Conservation (phyloP, 495 filamentous ascomycete species). For the Aspergillus mulundensis region DNA sequence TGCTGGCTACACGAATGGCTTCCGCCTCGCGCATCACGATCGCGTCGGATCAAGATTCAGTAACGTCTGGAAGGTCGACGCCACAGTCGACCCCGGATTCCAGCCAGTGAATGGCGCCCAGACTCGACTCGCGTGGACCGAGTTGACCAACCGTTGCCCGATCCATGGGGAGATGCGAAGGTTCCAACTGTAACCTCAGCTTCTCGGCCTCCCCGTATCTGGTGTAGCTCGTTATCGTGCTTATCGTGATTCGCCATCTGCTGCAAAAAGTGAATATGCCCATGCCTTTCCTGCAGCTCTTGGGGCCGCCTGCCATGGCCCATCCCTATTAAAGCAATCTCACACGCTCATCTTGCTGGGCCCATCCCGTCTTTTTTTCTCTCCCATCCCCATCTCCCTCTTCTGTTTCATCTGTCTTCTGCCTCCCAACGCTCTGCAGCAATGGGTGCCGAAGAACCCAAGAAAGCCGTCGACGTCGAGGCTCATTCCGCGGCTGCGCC, state of each 20-base stretch:
- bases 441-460: conserved; percentile 2
- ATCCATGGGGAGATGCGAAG: conserved; percentile 2
- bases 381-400: background rate
- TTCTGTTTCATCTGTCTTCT: background rate
- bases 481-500: background rate
- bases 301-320: background rate
- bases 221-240: background rate
- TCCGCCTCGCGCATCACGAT: background rate
- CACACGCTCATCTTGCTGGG: conserved; percentile 2
- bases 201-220: conserved; percentile 6
- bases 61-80: background rate
- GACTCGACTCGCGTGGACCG: background rate
- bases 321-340: conserved; percentile 6
- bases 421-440: background rate
- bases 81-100: background rate
- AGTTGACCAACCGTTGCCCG: background rate
- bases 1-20: background rate
- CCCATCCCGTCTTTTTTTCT: background rate
- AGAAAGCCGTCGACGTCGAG: conserved; percentile 8
- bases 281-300: background rate
- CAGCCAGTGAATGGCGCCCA: background rate
- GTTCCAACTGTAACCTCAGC: conserved; percentile 16
- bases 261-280: background rate
- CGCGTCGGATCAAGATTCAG: background rate
- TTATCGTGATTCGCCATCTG: conserved; percentile 6